Evolutionary conservation across 352 stramenopile species (phyloP).

Genomic region (Globisporangium spinosum): DNA sequence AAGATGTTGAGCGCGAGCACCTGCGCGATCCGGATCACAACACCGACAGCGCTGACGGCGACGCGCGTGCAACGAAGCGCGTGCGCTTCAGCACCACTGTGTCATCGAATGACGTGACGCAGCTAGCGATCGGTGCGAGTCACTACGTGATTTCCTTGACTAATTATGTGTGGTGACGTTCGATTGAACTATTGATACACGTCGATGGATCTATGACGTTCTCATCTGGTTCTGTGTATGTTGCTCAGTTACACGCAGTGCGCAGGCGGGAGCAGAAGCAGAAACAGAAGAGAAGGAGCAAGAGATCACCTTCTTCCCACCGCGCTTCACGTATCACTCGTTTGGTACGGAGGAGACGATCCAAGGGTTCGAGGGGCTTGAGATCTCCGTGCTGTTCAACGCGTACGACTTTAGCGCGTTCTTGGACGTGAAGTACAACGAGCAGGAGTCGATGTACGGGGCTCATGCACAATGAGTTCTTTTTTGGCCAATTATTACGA

Average conservation of each 20-base stretch:
- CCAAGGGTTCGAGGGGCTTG: slow-evolving; percentile 55
- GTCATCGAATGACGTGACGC: slow-evolving; percentile 46
- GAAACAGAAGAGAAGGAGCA: slow-evolving; percentile 28
- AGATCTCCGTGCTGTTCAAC: slow-evolving; percentile 57
- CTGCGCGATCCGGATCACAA: neutral
- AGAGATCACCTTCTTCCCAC: slow-evolving; percentile 45
- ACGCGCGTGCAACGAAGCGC: slow-evolving; percentile 38
- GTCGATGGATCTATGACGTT: neutral
- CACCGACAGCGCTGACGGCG: neutral
- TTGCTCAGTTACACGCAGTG: slow-evolving; percentile 32
- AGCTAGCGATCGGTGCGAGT: slow-evolving; percentile 51
- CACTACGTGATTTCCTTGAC: neutral
- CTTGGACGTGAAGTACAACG: slow-evolving; percentile 48
- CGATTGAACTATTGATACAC: neutral
- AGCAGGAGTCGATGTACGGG: slow-evolving; percentile 44
- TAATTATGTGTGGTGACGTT: neutral
- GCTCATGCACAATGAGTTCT: neutral
- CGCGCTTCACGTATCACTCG: slow-evolving; percentile 79
- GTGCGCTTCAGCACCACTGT: slow-evolving; percentile 53
- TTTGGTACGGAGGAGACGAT: slow-evolving; percentile 75
- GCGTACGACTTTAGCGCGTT: slow-evolving; percentile 59
- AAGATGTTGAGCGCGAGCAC: slow-evolving; percentile 6
- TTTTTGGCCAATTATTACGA: neutral
- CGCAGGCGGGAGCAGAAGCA: slow-evolving; percentile 20
- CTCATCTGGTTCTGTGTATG: neutral